Conservation (phyloP, 2,329 filamentous ascomycete genomes). For the Xylariaceae sp. region DNA sequence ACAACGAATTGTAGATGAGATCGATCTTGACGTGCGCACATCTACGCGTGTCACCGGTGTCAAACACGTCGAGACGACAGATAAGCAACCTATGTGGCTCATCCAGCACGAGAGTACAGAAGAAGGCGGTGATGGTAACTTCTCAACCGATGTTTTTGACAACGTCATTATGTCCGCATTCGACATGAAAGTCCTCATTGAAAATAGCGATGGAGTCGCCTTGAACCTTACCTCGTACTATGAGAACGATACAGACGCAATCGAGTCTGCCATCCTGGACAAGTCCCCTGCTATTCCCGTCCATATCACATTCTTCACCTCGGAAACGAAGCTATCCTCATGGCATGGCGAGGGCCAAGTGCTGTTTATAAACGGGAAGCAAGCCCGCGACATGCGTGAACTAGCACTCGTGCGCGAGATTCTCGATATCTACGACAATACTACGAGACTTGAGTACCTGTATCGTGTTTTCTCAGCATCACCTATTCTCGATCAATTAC, state of each 20-base stretch:
- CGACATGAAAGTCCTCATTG: conserved; percentile 2
- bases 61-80: not conserved
- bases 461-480: conserved; percentile 11
- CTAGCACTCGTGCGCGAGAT: conserved; percentile 12
- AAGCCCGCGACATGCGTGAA: conserved; percentile 4
- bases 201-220: not conserved
- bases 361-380: conserved; percentile 3
- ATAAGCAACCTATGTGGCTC: conserved; percentile 5
- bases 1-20: conserved; percentile 2
- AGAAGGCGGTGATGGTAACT: not conserved
- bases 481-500: conserved; percentile 2
- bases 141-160: conserved; percentile 9
- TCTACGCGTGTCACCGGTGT: conserved; percentile 7
- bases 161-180: conserved; percentile 10
- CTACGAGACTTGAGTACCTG: conserved; percentile 3
- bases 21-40: conserved; percentile 5
- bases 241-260: not conserved
- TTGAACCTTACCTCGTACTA: not conserved
- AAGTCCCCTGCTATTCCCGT: not conserved
- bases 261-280: not conserved
- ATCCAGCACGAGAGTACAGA: conserved; percentile 4
- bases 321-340: conserved; percentile 1
- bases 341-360: conserved; percentile 4
- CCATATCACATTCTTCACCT: conserved; percentile 10
- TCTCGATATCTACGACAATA: not conserved